Conservation (phyloP, 441 rosid species). For the Macaranga tanarius region DNA sequence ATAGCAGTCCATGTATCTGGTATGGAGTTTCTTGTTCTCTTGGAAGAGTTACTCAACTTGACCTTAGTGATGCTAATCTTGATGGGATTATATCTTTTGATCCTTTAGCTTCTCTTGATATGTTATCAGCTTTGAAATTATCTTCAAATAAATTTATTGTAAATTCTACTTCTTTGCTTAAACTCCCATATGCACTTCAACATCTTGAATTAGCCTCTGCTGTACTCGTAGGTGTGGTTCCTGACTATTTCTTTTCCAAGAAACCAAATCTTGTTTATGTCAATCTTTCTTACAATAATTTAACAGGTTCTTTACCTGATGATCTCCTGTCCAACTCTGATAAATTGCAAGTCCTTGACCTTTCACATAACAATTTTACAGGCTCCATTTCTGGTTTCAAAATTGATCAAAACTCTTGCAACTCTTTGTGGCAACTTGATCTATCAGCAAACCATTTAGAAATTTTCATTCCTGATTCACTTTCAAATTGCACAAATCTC, state of each 20-base stretch:
- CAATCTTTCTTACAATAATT: slow-evolving; percentile 60
- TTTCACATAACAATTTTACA: slow-evolving; percentile 84
- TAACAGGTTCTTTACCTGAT: slow-evolving; percentile 62
- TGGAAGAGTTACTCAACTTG: slow-evolving; percentile 67
- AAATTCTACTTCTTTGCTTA: slow-evolving; percentile 71
- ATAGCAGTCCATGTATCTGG: slow-evolving; percentile 62
- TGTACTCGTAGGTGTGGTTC: slow-evolving; percentile 67
- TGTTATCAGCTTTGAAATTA: slow-evolving; percentile 58
- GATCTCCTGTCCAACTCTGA: slow-evolving; percentile 48
- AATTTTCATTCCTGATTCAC: slow-evolving; percentile 54
- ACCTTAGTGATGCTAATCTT: slow-evolving; percentile 61
- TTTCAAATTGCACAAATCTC: slow-evolving; percentile 77
- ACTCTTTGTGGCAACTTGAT: slow-evolving; percentile 60
- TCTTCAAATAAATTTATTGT: slow-evolving; percentile 52
- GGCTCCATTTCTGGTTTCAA: slow-evolving; percentile 65
- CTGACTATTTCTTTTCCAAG: slow-evolving; percentile 56
- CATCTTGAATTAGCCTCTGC: slow-evolving; percentile 64
- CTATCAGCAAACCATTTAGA: slow-evolving; percentile 60
- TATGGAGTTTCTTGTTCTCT: slow-evolving; percentile 71
- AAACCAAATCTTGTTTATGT: slow-evolving; percentile 54
- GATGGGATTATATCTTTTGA: slow-evolving; percentile 53
- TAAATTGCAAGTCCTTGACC: slow-evolving; percentile 69
- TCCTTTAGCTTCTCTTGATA: slow-evolving; percentile 55
- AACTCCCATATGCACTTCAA: slow-evolving; percentile 63
- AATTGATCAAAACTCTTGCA: slow-evolving; percentile 51